Evolutionary conservation across 352 stramenopile genomes (phyloP).

Genomic region (Peronosclerospora sorghi): DNA sequence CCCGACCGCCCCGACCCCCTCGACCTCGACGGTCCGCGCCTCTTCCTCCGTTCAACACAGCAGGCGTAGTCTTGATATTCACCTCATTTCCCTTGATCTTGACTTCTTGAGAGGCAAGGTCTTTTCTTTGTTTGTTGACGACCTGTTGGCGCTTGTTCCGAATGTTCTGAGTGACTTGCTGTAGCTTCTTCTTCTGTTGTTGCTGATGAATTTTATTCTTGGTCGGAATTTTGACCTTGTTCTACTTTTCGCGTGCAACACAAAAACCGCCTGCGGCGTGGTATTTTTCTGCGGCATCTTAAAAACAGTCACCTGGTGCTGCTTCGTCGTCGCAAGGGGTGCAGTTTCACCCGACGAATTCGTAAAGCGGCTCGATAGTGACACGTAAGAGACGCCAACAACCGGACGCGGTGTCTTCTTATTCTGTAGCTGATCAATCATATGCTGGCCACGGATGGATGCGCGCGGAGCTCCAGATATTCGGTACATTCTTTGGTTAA

Average conservation of each 20-base stretch:
- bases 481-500: conserved; percentile 15
- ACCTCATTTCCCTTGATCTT: conserved; percentile 21
- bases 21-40: conserved; percentile 9
- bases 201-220: conserved; percentile 28
- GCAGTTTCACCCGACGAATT: conserved; percentile 38
- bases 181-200: conserved; percentile 54
- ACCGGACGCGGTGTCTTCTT: too few species aligned
- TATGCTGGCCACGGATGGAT: too few species aligned
- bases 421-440: too few species aligned
- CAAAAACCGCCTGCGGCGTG: conserved; percentile 16
- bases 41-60: conserved; percentile 21
- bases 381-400: conserved; percentile 55
- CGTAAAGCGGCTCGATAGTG: conserved; percentile 73
- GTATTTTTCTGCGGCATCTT: conserved; percentile 22
- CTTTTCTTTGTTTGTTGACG: conserved; percentile 63
- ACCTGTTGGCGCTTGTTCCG: conserved; percentile 63
- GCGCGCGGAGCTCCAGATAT: too few species aligned
- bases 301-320: conserved; percentile 31
- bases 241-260: conserved; percentile 11
- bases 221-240: conserved; percentile 9
- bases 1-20: conserved; percentile 18
- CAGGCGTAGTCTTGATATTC: conserved; percentile 18
- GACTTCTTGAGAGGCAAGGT: conserved; percentile 26
- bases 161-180: conserved; percentile 51
- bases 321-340: conserved; percentile 8